Evolutionary conservation across 768 basidiomycete species (phyloP), one percentile per base, ranked within the genome.

Genomic region (Cyclocybe aegerita): DNA sequence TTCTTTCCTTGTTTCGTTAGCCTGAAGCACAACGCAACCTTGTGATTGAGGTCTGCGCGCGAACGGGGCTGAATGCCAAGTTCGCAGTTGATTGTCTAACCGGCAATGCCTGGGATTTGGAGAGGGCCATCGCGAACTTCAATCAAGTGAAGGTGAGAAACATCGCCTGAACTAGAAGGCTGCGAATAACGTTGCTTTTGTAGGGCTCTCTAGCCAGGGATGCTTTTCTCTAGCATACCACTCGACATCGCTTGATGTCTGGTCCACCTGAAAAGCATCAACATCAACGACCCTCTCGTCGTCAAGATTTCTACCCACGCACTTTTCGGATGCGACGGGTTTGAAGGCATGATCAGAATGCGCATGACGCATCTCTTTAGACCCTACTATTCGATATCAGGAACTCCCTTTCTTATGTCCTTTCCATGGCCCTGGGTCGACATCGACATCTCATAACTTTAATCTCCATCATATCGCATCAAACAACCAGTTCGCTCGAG

Each of bases 1-100:
- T 47, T 41, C 33, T 35, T 45, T 46, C 32, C 51, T 37, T 53
- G 30, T 48, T 43, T 56, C 32, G 23, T 23, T 57, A 91, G 88
- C 79, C 85, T 39, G 85, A 88, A 59, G 73, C 78, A 9, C 88
- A 95, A 60, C 82, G 88, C 16, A 70, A 76, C 35, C 67, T 90
- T 9, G 85, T 94, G 34, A 54, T 89, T 48, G 81, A 90, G 59
- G 62, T 97, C 30, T 82, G 82, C 59, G 73, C 80, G 43, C 77
- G 79, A 49, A 98, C 96, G 0, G 78, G 84, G 15, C 74, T 99
- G 61, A 97, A 90, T 53, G 80, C 81, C 11, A 77, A 81, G 58
- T 96, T 83, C 60, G 81, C 93, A 5, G 71, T 87, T n/a, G 85
- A 97, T 52, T 98, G 96, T 63, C 67, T 98, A 52, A 75, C 81